phyloP scores from a whole-genome alignment of 208 protist species.

The Leishmania martiniquensis region DNA sequence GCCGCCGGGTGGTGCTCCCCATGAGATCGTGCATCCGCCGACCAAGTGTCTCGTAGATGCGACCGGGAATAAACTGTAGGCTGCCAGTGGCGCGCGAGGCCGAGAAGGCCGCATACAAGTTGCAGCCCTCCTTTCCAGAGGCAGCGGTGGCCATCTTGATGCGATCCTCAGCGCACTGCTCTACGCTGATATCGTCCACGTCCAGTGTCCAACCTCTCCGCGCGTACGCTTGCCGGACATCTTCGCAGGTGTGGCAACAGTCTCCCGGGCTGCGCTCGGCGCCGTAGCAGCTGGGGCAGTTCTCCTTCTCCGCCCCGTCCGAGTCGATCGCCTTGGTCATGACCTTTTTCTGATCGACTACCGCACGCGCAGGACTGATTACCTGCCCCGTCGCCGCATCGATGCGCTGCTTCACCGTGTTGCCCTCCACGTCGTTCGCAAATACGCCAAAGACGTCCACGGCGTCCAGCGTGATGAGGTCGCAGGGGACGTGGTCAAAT shows the following conservation, averaged over 20 bases:
- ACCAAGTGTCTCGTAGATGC: conserved; percentile 45
- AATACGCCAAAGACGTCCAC: conserved; percentile 74
- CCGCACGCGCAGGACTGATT: conserved; percentile 41
- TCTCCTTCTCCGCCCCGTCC: conserved; percentile 49
- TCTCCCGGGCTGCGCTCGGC: conserved; percentile 55
- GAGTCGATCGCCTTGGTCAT: conserved; percentile 47
- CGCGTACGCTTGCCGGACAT: conserved; percentile 69
- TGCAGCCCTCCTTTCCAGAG: conserved; percentile 74
- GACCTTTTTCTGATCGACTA: conserved; percentile 47
- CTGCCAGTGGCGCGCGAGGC: conserved; percentile 84
- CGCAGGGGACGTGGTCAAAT: conserved; percentile 76
- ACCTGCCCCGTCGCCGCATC: conserved; percentile 36
- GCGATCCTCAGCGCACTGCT: conserved; percentile 75
- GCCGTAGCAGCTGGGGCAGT: conserved; percentile 87
- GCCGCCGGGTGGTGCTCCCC: conserved; percentile 38
- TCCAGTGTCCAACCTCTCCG: conserved; percentile 69
- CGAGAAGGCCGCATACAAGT: conserved; percentile 62
- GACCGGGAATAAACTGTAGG: conserved; percentile 82
- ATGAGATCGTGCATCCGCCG: conserved; percentile 65
- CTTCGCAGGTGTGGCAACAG: conserved; percentile 88
- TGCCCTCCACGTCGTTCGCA: conserved; percentile 31
- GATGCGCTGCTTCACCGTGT: conserved; percentile 63
- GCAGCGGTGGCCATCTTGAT: conserved; percentile 29
- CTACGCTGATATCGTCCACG: conserved; percentile 58
- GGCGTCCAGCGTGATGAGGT: conserved; percentile 73